Evolutionary conservation across 306 rosid genomes (phyloP).

Genomic region (Corylus americana): DNA sequence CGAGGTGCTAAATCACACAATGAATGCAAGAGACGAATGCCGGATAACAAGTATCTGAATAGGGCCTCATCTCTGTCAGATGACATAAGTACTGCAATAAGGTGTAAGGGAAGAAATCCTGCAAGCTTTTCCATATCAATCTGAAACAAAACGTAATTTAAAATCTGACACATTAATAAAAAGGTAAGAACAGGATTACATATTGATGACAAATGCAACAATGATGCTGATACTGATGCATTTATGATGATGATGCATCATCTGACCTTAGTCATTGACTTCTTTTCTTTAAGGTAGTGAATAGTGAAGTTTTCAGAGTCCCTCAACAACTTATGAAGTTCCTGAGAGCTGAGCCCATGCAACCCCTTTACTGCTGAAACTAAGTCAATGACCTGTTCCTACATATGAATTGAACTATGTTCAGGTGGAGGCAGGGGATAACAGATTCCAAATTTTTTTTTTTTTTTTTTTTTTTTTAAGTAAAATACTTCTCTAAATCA

Average conservation of each 20-base stretch:
- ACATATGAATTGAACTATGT: slow-evolving; percentile 30
- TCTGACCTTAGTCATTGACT: slow-evolving; percentile 57
- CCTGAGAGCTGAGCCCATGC: slow-evolving; percentile 61
- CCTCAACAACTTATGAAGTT: slow-evolving; percentile 65
- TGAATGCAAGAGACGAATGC: slow-evolving; percentile 83
- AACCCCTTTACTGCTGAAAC: slow-evolving; percentile 67
- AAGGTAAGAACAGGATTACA: slow-evolving; percentile 5
- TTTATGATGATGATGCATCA: neutral
- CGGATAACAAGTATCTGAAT: slow-evolving; percentile 65
- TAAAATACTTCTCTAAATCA: neutral
- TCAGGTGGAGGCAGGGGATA: slow-evolving; percentile 8
- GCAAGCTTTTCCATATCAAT: slow-evolving; percentile 86
- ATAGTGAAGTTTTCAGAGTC: slow-evolving; percentile 72
- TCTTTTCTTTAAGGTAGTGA: slow-evolving; percentile 49
- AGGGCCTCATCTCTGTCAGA: slow-evolving; percentile 57
- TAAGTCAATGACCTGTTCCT: slow-evolving; percentile 64
- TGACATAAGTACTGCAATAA: slow-evolving; percentile 59
- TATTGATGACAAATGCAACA: slow-evolving; percentile 11
- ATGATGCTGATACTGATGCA: neutral
- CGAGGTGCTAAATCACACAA: slow-evolving; percentile 89
- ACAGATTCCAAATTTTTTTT: neutral
- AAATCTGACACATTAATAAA: slow-evolving; percentile 27
- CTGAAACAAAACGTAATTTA: slow-evolving; percentile 44
- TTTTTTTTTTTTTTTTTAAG: too few relatives aligned
- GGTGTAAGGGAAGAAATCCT: slow-evolving; percentile 79